These are phyloP conservation scores for Scedosporium boydii DNA, from an alignment of 2,329 filamentous ascomycete genomes.

Conservation along the genomic window DNA sequence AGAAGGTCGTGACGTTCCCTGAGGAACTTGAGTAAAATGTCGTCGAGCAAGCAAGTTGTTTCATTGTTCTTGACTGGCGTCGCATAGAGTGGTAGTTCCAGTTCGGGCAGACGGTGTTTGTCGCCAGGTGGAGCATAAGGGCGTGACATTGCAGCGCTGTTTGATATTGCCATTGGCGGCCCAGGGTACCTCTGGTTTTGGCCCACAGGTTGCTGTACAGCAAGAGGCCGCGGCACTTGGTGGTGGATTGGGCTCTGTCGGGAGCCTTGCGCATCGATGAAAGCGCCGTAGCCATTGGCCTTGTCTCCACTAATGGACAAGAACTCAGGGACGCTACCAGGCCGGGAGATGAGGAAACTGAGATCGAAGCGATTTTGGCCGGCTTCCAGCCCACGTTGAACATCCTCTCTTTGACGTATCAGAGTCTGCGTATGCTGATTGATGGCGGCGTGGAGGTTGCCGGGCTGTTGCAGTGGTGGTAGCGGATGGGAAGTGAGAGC, in stretches of 20 bases:
- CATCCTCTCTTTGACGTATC: neutral
- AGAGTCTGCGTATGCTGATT: constrained; percentile 1
- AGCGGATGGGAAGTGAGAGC: neutral
- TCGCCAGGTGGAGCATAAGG: neutral
- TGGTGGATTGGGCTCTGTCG: neutral
- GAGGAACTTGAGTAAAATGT: constrained; percentile 72
- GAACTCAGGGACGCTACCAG: neutral
- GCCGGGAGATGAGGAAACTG: constrained; percentile 10
- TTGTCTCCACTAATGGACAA: neutral
- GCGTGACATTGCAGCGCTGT: neutral
- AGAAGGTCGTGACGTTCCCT: constrained; percentile 57
- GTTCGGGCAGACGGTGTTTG: neutral
- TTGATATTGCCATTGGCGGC: neutral
- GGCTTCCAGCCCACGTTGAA: neutral
- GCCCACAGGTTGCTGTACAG: neutral
- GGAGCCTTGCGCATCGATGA: neutral
- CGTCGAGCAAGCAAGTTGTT: constrained; percentile 69
- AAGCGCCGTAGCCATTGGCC: neutral
- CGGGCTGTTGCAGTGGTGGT: neutral
- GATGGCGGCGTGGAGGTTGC: neutral
- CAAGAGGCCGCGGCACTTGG: neutral
- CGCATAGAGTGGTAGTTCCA: constrained; percentile 43
- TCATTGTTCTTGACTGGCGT: constrained; percentile 18
- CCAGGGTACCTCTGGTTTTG: neutral
- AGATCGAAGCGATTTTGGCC: constrained; percentile 3